A percentile compares a stretch with the other conserved stretches of the same genome.
Conservation (phyloP, 352 stramenopile genomes). For the Plasmopara viticola region DNA sequence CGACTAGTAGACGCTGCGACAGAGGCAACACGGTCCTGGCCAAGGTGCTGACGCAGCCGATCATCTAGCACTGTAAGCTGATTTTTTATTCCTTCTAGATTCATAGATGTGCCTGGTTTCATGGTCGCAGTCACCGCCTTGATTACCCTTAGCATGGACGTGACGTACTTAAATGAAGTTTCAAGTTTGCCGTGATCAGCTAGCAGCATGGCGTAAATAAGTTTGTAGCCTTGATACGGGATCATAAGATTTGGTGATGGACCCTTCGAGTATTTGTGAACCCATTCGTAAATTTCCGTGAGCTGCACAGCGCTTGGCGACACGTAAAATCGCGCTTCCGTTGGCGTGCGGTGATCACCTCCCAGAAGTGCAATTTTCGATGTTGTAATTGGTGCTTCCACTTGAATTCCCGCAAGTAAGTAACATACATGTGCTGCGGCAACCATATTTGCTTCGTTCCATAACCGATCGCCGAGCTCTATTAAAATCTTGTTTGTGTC, state of each 20-base stretch:
- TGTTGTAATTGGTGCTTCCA: conserved; percentile 69
- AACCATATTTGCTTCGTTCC: conserved; percentile 58
- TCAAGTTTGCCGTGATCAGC: conserved; percentile 80
- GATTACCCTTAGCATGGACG: conserved; percentile 76
- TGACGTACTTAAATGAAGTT: conserved; percentile 83
- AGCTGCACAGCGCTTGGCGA: conserved; percentile 68
- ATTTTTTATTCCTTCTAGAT: conserved; percentile 85
- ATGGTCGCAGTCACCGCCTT: conserved; percentile 65
- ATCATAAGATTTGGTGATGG: conserved; percentile 53
- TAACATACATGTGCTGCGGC: conserved; percentile 79
- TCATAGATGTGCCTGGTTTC: conserved; percentile 80
- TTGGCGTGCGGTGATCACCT: conserved; percentile 59
- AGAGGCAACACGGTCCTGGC: conserved; percentile 63
- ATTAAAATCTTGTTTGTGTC: conserved; percentile 82
- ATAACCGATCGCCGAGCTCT: conserved; percentile 77
- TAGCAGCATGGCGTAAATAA: conserved; percentile 84
- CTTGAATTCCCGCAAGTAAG: conserved; percentile 54
- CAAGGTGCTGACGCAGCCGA: conserved; percentile 76
- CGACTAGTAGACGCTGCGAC: conserved; percentile 40
- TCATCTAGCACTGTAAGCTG: conserved; percentile 83
- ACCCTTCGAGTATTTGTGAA: conserved; percentile 55
- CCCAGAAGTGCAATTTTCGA: conserved; percentile 80
- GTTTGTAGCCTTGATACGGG: conserved; percentile 85
- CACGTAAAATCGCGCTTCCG: conserved; percentile 78
- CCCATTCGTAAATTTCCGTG: conserved; percentile 84